A percentile compares a stretch with the other conserved stretches of the same genome.
Conservation (phyloP, 129 eudicot genomes). For the Pulicaria dysenterica region DNA sequence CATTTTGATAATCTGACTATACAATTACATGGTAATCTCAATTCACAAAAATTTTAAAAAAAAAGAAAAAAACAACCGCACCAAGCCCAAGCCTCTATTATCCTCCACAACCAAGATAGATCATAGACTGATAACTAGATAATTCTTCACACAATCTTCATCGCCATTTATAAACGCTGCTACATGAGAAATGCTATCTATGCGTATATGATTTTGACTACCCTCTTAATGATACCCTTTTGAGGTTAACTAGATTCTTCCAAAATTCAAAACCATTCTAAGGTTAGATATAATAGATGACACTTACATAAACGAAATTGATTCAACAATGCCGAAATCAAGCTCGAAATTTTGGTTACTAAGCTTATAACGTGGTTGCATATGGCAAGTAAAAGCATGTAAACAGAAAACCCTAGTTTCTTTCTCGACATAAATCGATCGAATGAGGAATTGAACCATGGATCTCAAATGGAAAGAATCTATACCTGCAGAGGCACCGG, state of each 20-base stretch:
- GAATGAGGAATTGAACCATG: not conserved
- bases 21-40: slow-evolving; percentile 10
- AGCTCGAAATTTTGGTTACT: not conserved
- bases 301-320: not conserved
- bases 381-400: not conserved
- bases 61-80: too few relatives aligned
- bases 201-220: not conserved
- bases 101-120: not conserved
- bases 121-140: not conserved
- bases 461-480: not conserved
- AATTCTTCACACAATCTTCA: slow-evolving; percentile 22
- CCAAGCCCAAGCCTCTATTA: too few relatives aligned
- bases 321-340: slow-evolving; percentile 31
- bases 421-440: not conserved
- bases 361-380: not conserved
- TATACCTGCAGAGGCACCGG: slow-evolving; percentile 59
- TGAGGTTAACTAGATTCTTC: not conserved
- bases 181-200: not conserved
- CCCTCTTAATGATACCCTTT: not conserved
- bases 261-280: not conserved
- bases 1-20: not conserved
- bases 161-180: not conserved
- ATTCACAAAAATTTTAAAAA: not conserved
- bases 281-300: not conserved
- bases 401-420: slow-evolving; percentile 25